Evolutionary conservation across 2,329 filamentous ascomycete genomes (phyloP), one percentile per base, ranked within the genome.

Genomic region (Fusarium sublunatum): DNA sequence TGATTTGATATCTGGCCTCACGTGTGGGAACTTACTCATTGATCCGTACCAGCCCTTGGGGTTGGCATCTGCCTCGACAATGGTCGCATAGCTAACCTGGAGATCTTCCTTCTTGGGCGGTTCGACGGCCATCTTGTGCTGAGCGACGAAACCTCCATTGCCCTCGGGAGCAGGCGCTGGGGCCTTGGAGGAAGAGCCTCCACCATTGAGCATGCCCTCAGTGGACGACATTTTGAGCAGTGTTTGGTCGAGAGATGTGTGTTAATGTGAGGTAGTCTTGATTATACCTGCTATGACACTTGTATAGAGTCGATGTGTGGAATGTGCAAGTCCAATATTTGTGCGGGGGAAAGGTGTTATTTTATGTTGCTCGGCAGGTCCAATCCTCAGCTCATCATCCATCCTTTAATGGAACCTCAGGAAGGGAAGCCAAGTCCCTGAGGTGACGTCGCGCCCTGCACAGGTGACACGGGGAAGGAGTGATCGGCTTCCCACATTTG

Each of bases 11-110:
- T 26, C 6, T 35, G 38, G 41, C 13, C 35, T 35, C 2, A 26
- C 31, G 41, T 56, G 15, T 10, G n/a, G n/a, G 31, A 10, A 83
- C 88, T 69, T 81, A 91, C 89, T 92, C 88, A 97, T 92, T 59
- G 80, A 80, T 22, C 92, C 92, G 73, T 98, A 99, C 93, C 93
- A 97, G 73, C 92, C 91, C 75, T 93, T 88, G 46, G 86, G 84
- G 64, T 86, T 86, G 29, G 86, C 86, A 66, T 95, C 88, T 48
- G 87, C 84, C 65, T 83, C 85, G 54, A 87, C 80, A 49, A 86
- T 77, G 49, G 78, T 81, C 7, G 92, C 92, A 76, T 95, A 95
- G 73, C 86, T 91, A 54, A 88, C 88, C 79, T 97, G 93, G 10
- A 98, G 83, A 73, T 97, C 94, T 68, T 93, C 91, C 70, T 88